Evolutionary conservation across 1,139 yeast genomes (phyloP), one percentile per base, ranked within the genome.

Genomic region (Casaregolazyma lundiana): DNA sequence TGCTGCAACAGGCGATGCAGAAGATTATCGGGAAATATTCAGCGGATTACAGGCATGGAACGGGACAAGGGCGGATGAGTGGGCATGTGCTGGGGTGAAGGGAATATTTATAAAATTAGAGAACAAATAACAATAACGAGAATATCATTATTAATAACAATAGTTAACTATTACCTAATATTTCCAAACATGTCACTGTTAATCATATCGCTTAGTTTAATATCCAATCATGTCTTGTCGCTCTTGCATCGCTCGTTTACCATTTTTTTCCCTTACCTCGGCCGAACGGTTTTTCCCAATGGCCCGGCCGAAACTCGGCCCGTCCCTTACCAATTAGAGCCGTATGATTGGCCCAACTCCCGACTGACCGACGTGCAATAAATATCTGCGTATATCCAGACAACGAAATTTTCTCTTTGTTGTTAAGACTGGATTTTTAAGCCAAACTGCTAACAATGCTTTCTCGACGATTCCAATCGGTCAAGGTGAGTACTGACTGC

Each of bases 1-100:
- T 73, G 46, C 65, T 82, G 32, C 72, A 69, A 35, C 69, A 66
- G 37, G 89, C 89, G 0, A 61, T 82, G 44, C 66, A 69, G 36
- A 81, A 79, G 57, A 84, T 82, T n/a, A 70, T 81, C 42, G 70
- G 81, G 39, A 82, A 82, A 61, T 83, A 82, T 58, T 63, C 68
- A 6, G 69, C 67, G 3, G 65, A 60, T 45, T 60, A 40, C n/a
- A 21, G 37, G 18, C 37, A 40, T 18, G 29, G 20, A 4, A 15
- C 38, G 4, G 6, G 16, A 7, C 4, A 16, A 29, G n/a, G 7
- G 15, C 4, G 8, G 16, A 29, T 29, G 34, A 4, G n/a, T n/a
- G n/a, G 34, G 15, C 15, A 8, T 7, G 19, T 35, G 11, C 9
- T n/a, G 13, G 19, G 22, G 38, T 35, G 15, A 18, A 19, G n/a